Evolutionary conservation across 352 stramenopile species (phyloP).

Genomic region (Globisporangium parvum): DNA sequence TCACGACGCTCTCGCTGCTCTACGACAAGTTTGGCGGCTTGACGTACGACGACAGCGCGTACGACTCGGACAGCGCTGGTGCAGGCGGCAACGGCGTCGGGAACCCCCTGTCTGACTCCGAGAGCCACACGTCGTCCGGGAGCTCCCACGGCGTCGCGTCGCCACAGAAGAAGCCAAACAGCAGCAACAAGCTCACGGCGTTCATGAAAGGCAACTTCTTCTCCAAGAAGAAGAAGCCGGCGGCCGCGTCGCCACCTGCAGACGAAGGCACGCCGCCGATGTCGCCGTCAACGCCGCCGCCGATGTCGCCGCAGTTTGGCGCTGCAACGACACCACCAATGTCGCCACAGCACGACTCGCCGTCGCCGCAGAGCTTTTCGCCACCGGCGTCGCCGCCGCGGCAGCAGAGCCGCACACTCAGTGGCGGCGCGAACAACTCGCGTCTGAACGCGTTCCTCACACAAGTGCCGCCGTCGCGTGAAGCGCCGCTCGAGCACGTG

Average conservation of each 20-base stretch:
- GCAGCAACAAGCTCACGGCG: constrained; percentile 63
- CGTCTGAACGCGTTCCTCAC: constrained; percentile 73
- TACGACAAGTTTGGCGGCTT: constrained; percentile 77
- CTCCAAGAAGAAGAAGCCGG: constrained; percentile 58
- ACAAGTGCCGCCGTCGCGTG: constrained; percentile 55
- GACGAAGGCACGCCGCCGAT: constrained; percentile 51
- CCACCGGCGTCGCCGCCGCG: constrained; percentile 15
- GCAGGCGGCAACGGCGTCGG: neutral
- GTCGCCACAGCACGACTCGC: constrained; percentile 6
- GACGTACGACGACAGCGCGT: constrained; percentile 34
- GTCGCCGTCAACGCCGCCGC: constrained; percentile 41
- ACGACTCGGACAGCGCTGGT: constrained; percentile 33
- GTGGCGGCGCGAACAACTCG: constrained; percentile 40
- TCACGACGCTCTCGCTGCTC: constrained; percentile 77
- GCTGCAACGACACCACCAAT: constrained; percentile 15
- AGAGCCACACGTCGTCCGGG: constrained; percentile 54
- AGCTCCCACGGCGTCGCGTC: constrained; percentile 41
- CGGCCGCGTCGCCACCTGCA: constrained; percentile 19
- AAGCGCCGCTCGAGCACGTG: constrained; percentile 52
- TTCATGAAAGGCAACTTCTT: constrained; percentile 84
- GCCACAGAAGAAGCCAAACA: constrained; percentile 43
- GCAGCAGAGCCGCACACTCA: constrained; percentile 36
- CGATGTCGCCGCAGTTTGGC: constrained; percentile 38
- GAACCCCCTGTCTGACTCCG: constrained; percentile 66
- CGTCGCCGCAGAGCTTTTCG: constrained; percentile 13